Percentiles rank a stretch among this genome's conserved stretches.
These are phyloP conservation scores for Gnomoniopsis smithogilvyi DNA, from an alignment of 2,329 filamentous ascomycete species.

Conservation along the genomic window DNA sequence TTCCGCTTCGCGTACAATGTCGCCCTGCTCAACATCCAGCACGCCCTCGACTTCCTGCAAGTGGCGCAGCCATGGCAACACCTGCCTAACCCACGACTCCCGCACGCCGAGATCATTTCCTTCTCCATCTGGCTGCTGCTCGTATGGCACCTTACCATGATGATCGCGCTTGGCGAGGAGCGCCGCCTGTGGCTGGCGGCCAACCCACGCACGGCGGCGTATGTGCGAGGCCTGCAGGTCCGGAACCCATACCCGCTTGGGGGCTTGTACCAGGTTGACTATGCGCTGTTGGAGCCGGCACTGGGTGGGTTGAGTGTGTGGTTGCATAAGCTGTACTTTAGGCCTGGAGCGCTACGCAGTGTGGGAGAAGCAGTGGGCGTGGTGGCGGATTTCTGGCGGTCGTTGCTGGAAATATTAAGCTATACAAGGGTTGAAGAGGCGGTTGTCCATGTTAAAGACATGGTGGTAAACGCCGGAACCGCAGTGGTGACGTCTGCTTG, in stretches of 20 bases:
- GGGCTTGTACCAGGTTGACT: slow-evolving; percentile 21
- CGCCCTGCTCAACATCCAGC: not conserved
- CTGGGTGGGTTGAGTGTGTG: slow-evolving; percentile 4
- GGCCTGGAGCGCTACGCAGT: not conserved
- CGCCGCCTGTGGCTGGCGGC: slow-evolving; percentile 22
- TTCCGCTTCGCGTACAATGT: not conserved
- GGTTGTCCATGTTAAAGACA: not conserved
- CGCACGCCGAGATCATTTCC: not conserved
- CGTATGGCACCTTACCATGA: slow-evolving; percentile 8
- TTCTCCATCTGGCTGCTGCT: slow-evolving; percentile 7
- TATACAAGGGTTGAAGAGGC: not conserved
- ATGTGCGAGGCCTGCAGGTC: slow-evolving; percentile 18
- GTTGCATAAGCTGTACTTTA: slow-evolving; percentile 7
- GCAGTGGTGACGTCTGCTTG: too few species aligned
- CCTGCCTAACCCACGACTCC: not conserved
- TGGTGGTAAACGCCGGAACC: not conserved
- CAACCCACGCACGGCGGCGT: slow-evolving; percentile 22
- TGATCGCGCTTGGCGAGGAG: slow-evolving; percentile 22
- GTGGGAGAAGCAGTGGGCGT: not conserved
- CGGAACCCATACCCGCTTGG: slow-evolving; percentile 20
- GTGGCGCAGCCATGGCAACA: not conserved
- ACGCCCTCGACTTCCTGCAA: not conserved
- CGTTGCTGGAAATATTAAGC: not conserved
- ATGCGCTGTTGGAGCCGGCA: slow-evolving; percentile 16
- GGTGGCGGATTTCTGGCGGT: not conserved